Evolutionary conservation across 768 basidiomycete genomes (phyloP), one percentile per base, ranked within the genome.

Genomic region (Filobasidium floriforme): DNA sequence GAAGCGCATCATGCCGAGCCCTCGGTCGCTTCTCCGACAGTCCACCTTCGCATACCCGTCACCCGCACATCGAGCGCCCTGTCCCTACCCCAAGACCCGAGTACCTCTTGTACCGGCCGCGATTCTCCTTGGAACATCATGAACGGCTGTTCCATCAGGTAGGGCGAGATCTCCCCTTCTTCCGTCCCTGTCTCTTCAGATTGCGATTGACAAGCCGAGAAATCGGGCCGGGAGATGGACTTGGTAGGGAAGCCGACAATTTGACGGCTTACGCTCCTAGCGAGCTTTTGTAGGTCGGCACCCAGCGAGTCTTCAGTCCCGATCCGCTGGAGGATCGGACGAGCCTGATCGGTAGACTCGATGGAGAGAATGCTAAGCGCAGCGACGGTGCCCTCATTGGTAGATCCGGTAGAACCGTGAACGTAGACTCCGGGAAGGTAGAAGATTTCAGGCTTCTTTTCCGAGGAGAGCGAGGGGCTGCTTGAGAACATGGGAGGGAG

Each of bases 191-290:
- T 37, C 32, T 37, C 32, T 9, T 37, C 32, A 3, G 32, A 37
- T 37, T 37, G 32, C 32, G 32, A 62, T 9, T 12, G 46, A 24
- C 4, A 5, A 6, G 46, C 46, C 12, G 46, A 37, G 32, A 12
- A 12, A 5, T 15, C 41, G 43, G 14, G 44, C 63, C 32, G 49
- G 18, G 51, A 37, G 22, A 91, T 80, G 0, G 80, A 81, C 18
- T 79, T 78, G 0, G 89, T 89, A 29, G 89, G 85, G 73, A 92
- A 87, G 1, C 91, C 92, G 24, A 86, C 85, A 60, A 91, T 87
- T 78, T 94, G 92, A 49, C 90, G 84, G 11, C 87, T 88, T n/a
- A 94, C 69, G 1, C 87, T 84, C 26, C 89, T 85, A 70, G 88
- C 86, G 15, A 94, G 81, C 51, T 82, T 82, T 40, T 81, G 81